Conservation (phyloP, 169 alveolate genomes). For the Cryptosporidium andersoni region DNA sequence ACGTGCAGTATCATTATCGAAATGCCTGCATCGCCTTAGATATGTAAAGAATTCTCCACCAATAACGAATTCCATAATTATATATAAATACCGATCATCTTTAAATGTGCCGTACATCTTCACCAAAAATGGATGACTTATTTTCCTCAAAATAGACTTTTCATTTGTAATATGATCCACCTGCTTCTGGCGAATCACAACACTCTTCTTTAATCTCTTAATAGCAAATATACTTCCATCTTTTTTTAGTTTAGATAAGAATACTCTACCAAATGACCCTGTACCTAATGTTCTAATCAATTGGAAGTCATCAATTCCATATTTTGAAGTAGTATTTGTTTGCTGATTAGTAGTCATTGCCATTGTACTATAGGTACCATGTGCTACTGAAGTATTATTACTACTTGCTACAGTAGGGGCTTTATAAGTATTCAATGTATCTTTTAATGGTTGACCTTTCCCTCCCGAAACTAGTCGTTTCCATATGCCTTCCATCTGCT, state of each 20-base stretch:
- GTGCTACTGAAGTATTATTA: neutral
- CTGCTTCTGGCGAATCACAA: constrained; percentile 83
- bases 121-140: constrained; percentile 95
- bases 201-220: constrained; percentile 82
- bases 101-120: constrained; percentile 82
- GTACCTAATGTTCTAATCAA: constrained; percentile 66
- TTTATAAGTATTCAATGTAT: constrained; percentile 15
- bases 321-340: constrained; percentile 15
- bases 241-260: constrained; percentile 82
- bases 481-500: constrained; percentile 69
- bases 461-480: constrained; percentile 70
- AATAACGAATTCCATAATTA: constrained; percentile 86
- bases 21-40: constrained; percentile 89
- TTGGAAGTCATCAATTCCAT: constrained; percentile 69
- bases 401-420: constrained; percentile 2
- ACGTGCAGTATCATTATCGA: constrained; percentile 91
- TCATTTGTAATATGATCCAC: constrained; percentile 96
- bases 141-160: constrained; percentile 87
- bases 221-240: constrained; percentile 78
- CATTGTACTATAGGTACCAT: too few species aligned
- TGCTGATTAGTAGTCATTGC: neutral
- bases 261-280: constrained; percentile 95
- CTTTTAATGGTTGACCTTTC: constrained; percentile 51
- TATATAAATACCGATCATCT: constrained; percentile 77
- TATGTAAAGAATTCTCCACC: constrained; percentile 96